Percentiles rank a stretch among this genome's conserved stretches.
phyloP scores from a whole-genome alignment of 345 rosid species.

The Corchorus olitorius region DNA sequence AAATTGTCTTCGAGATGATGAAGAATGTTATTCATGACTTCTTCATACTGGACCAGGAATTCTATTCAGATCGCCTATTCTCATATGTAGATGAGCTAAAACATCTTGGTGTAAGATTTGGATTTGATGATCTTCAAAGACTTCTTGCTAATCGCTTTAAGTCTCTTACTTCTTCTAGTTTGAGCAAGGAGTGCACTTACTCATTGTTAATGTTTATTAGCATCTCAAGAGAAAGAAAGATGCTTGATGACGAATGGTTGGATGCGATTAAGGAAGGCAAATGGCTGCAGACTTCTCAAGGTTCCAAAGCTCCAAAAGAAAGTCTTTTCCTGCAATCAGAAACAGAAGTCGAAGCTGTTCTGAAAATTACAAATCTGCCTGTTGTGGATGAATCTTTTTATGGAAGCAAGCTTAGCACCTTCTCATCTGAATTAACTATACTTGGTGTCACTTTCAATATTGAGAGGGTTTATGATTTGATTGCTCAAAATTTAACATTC shows the following conservation, averaged over 20 bases:
- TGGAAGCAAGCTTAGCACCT: neutral
- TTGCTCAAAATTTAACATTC: neutral
- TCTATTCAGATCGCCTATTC: neutral
- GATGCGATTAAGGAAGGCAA: neutral
- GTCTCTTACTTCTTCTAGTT: neutral
- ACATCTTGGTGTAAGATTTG: constrained; percentile 11
- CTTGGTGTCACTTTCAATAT: neutral
- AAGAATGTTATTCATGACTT: neutral
- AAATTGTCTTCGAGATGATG: neutral
- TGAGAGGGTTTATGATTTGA: neutral
- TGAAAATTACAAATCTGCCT: neutral
- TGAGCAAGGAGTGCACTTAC: neutral
- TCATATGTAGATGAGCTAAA: neutral
- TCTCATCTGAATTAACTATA: neutral
- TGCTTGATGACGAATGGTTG: neutral
- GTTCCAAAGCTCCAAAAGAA: neutral
- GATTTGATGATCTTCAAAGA: neutral
- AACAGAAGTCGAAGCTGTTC: neutral
- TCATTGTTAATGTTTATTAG: neutral
- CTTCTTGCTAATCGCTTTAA: neutral
- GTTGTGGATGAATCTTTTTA: constrained; percentile 2
- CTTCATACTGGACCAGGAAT: neutral
- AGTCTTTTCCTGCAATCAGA: neutral
- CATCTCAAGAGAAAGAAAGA: neutral
- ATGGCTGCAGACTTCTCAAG: neutral